Evolutionary conservation across 2,329 filamentous ascomycete species (phyloP).

Genomic region (Calycina herbarum): DNA sequence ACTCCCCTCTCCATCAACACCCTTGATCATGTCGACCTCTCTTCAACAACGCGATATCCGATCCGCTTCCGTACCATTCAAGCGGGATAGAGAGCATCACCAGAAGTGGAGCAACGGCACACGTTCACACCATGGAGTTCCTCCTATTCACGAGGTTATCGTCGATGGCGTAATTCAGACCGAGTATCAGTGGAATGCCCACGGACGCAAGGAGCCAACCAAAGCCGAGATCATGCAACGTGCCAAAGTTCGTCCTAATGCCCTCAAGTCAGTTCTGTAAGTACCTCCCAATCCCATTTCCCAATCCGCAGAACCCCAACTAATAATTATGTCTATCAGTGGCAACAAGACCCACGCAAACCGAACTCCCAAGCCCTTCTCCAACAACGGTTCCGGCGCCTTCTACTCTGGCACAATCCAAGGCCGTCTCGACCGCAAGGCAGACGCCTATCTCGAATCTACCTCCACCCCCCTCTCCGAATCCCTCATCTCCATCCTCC

Average conservation of each 20-base stretch:
- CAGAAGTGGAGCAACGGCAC: conserved; percentile 34
- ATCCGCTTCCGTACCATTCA: conserved; percentile 31
- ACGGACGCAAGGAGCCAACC: not conserved
- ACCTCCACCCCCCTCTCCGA: conserved; percentile 29
- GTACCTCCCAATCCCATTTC: conserved; percentile 1
- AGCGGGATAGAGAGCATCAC: conserved; percentile 35
- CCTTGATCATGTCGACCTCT: conserved; percentile 20
- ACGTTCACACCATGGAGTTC: conserved; percentile 27
- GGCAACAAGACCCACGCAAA: conserved; percentile 29
- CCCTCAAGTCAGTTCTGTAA: conserved; percentile 27
- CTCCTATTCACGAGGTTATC: not conserved
- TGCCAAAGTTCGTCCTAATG: conserved; percentile 32
- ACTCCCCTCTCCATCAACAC: conserved; percentile 17
- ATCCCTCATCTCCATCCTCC: conserved; percentile 36
- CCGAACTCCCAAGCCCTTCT: conserved; percentile 26
- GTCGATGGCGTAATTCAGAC: not conserved
- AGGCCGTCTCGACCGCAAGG: conserved; percentile 27
- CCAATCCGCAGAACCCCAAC: not conserved
- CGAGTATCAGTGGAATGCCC: no score
- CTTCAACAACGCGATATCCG: conserved; percentile 35
- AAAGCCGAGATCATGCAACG: conserved; percentile 11
- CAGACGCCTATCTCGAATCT: conserved; percentile 28
- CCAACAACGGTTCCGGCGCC: conserved; percentile 12
- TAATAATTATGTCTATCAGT: conserved; percentile 2
- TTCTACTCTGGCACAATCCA: conserved; percentile 5